Percentiles rank a stretch among this genome's conserved stretches.
These are phyloP conservation scores for Pseudogymnoascus sp. DNA, from an alignment of 2,329 filamentous ascomycete species.

Conservation along the genomic window DNA sequence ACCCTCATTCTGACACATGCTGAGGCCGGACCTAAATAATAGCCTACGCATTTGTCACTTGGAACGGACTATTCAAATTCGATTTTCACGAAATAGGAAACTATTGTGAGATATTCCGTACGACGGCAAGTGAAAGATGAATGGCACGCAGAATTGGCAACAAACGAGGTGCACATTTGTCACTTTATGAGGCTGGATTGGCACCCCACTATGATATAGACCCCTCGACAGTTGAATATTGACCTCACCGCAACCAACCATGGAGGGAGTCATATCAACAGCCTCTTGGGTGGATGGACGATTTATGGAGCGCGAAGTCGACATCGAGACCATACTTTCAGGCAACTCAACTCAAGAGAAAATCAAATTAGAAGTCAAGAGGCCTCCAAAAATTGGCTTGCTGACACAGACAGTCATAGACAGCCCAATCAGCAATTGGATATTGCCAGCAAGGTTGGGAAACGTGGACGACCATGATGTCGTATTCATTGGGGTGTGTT, in stretches of 20 bases:
- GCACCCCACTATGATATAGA: background rate
- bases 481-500: constrained; percentile 69
- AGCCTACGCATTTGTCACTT: background rate
- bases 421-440: constrained; percentile 66
- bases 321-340: constrained; percentile 5
- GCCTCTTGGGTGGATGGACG: constrained; percentile 1
- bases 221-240: background rate
- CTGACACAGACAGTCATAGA: constrained; percentile 70
- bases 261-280: background rate
- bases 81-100: background rate
- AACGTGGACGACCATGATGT: constrained; percentile 66
- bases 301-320: constrained; percentile 6
- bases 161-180: background rate
- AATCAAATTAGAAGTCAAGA: constrained; percentile 18
- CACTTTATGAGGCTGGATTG: background rate
- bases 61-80: background rate
- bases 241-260: background rate
- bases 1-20: background rate
- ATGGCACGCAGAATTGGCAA: background rate
- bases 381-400: constrained; percentile 54
- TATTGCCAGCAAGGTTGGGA: constrained; percentile 72
- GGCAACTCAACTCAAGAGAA: background rate
- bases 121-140: constrained; percentile 1
- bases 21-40: background rate
- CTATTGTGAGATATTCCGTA: background rate